Conservation (phyloP, 148 eudicot species). For the Rhododendron kiyosumense region DNA sequence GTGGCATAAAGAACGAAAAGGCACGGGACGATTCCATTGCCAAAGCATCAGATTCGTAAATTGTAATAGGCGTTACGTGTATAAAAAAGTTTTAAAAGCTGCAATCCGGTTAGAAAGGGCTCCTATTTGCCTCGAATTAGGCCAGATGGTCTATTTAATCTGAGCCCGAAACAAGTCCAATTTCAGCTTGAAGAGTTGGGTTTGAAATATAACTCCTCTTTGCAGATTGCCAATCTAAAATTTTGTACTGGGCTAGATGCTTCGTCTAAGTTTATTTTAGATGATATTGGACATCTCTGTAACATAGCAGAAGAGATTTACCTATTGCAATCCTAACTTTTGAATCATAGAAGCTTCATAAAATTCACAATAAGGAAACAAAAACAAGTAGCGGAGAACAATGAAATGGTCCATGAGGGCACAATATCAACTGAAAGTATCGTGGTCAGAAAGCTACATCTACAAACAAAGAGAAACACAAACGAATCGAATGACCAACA, state of each 20-base stretch:
- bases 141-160: neutral
- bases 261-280: neutral
- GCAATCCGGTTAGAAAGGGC: neutral
- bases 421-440: neutral
- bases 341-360: neutral
- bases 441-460: neutral
- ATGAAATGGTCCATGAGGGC: neutral
- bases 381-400: neutral
- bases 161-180: neutral
- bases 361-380: neutral
- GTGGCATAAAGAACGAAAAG: neutral
- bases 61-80: neutral
- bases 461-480: neutral
- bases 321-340: neutral
- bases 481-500: neutral
- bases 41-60: neutral
- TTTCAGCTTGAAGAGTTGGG: neutral
- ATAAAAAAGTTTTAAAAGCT: neutral
- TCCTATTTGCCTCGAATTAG: neutral
- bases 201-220: too few species aligned
- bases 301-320: too few species aligned
- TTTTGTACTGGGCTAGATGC: neutral
- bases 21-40: neutral
- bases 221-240: neutral
- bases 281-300: neutral